These are phyloP conservation scores for Colletotrichum godetiae DNA, from an alignment of 2,329 filamentous ascomycete genomes.

Conservation along the genomic window DNA sequence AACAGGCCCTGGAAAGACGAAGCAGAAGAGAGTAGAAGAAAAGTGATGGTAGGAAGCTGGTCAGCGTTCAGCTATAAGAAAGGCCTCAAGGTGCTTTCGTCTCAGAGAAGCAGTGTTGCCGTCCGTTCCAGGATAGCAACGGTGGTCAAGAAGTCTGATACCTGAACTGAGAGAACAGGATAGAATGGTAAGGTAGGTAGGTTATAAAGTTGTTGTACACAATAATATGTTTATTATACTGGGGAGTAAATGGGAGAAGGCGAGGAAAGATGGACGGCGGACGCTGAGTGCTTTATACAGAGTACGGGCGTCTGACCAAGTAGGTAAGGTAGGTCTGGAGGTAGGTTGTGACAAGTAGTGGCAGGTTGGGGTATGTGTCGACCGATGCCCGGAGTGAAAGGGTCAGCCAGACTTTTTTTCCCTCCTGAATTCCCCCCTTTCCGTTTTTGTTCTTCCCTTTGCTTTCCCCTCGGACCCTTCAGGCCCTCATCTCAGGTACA, in stretches of 20 bases:
- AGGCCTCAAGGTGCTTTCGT: neutral
- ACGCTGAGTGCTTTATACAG: neutral
- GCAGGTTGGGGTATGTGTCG: neutral
- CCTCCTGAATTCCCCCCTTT: neutral
- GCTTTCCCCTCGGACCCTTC: neutral
- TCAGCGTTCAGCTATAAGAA: neutral
- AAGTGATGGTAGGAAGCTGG: neutral
- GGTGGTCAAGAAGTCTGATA: neutral
- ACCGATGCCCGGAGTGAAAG: neutral
- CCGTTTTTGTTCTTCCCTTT: neutral
- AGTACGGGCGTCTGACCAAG: neutral
- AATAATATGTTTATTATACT: neutral
- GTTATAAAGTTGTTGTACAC: neutral
- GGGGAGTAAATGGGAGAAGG: neutral
- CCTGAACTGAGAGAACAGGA: neutral
- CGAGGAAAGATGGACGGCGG: neutral
- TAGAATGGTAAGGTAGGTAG: too few species aligned
- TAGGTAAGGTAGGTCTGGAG: too few species aligned
- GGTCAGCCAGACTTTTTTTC: neutral
- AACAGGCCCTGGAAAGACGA: neutral
- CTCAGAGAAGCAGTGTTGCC: neutral
- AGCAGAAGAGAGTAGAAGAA: neutral
- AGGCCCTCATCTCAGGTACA: neutral
- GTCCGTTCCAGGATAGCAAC: slow-evolving; percentile 10
- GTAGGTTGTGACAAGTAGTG: too few species aligned